A percentile compares a stretch with the other conserved stretches of the same genome.
Evolutionary conservation across 768 basidiomycete species (phyloP).

Genomic region (Agaricus subrufescens): DNA sequence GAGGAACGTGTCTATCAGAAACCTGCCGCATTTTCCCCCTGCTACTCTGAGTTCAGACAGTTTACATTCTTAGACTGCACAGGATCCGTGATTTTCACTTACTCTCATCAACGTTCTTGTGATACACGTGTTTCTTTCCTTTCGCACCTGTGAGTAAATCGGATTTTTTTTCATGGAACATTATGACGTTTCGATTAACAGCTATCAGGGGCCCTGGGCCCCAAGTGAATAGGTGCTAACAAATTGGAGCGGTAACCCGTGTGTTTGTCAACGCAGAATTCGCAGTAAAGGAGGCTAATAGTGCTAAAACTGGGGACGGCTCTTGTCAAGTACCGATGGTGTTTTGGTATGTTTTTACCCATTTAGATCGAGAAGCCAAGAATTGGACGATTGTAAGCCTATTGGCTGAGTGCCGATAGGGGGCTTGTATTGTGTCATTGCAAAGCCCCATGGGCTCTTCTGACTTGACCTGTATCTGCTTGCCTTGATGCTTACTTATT

Average conservation of each 20-base stretch:
- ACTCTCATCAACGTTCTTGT: too few relatives aligned
- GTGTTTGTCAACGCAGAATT: neutral
- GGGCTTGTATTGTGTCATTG: too few relatives aligned
- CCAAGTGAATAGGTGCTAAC: neutral
- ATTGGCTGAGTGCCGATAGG: neutral
- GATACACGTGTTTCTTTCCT: too few relatives aligned
- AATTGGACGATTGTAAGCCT: neutral
- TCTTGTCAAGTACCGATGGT: conserved; percentile 3
- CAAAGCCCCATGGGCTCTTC: too few relatives aligned
- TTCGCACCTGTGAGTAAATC: neutral
- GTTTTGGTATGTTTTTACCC: neutral
- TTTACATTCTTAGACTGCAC: too few relatives aligned
- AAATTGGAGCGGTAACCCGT: neutral
- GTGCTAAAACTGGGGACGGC: neutral
- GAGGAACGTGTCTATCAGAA: too few relatives aligned
- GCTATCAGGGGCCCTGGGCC: neutral
- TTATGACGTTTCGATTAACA: neutral
- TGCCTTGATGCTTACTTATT: too few relatives aligned
- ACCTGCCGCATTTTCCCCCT: too few relatives aligned
- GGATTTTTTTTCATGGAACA: neutral
- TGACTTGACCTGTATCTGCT: too few relatives aligned
- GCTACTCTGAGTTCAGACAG: too few relatives aligned
- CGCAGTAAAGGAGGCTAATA: neutral
- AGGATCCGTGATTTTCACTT: too few relatives aligned
- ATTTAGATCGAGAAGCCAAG: neutral